Base-by-base conservation (phyloP, 441 rosid genomes). In the Euphorbia schlechtendalii region DNA sequence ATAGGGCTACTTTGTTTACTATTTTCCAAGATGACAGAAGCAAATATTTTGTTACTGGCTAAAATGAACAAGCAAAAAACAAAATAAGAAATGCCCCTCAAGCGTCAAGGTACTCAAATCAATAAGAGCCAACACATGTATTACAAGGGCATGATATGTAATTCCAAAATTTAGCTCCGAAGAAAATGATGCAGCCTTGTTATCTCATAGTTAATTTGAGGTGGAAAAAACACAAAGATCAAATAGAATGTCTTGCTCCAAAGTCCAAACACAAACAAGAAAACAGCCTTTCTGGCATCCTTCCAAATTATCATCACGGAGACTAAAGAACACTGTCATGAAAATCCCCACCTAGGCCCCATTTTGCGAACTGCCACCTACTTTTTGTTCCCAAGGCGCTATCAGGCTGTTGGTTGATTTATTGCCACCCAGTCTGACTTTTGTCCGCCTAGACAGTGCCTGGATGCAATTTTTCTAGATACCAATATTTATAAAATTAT, bases 121-220 rank as follows among this genome's bases (percentile, higher is more conserved):
- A 27, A 62, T 46, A 48, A 45, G 8, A 2, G 36, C 17, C 51
- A 59, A 18, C 27, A 62, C 7, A 17, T 17, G 53, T 32, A 54
- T 63, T 20, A 30, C 13, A 48, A 4, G 18, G 21, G 52, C 43
- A n/a, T n/a, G n/a, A n/a, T n/a, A n/a, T n/a, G n/a, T n/a, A n/a
- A n/a, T n/a, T 22, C 46, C 40, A 24, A 52, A 41, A 34, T 40
- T 24, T 5, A 38, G 13, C 13, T 40, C 60, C 24, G 5, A 57
- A 45, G 18, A 56, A 28, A 15, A 41, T 3, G 6, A 14, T 25
- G 24, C 36, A 28, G 6, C 61, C 14, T 21, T 25, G 6, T 49
- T 30, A 32, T 30, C 57, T 13, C n/a, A 65, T 9, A 18, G 36
- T 32, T 66, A 5, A 18, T 46, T 46, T 46, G 45, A 66, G 56